Percentiles rank a stretch among this genome's conserved stretches.
phyloP scores from a whole-genome alignment of 208 protist genomes.

The Leishmania guyanensis region DNA sequence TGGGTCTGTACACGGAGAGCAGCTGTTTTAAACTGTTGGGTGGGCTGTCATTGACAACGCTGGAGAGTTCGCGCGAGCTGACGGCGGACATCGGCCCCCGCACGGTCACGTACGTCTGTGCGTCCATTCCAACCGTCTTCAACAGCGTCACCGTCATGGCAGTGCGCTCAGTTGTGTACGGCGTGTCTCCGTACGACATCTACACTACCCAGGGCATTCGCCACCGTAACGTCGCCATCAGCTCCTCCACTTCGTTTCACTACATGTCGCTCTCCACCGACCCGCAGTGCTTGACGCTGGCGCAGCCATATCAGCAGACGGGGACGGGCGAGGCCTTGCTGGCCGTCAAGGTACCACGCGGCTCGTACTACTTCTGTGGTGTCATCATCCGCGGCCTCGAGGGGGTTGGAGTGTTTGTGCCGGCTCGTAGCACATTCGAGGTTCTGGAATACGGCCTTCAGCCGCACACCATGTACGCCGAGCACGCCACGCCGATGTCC shows the following conservation, averaged over 20 bases:
- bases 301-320: slow-evolving; percentile 37
- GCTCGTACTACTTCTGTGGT: slow-evolving; percentile 68
- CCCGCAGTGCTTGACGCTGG: slow-evolving; percentile 38
- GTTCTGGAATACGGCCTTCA: slow-evolving; percentile 67
- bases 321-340: slow-evolving; percentile 18
- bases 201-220: slow-evolving; percentile 40
- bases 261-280: slow-evolving; percentile 47
- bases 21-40: slow-evolving; percentile 23
- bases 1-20: slow-evolving; percentile 48
- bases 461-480: slow-evolving; percentile 62
- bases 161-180: slow-evolving; percentile 30
- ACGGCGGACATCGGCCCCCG: slow-evolving; percentile 16
- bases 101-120: slow-evolving; percentile 46
- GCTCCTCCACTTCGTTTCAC: slow-evolving; percentile 23
- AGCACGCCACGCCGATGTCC: slow-evolving; percentile 44
- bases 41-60: not conserved
- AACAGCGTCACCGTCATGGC: slow-evolving; percentile 24
- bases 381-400: slow-evolving; percentile 21
- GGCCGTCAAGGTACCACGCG: slow-evolving; percentile 43
- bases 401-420: slow-evolving; percentile 45
- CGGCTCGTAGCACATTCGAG: slow-evolving; percentile 32
- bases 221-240: slow-evolving; percentile 37
- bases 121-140: slow-evolving; percentile 32
- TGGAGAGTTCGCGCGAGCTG: slow-evolving; percentile 16
- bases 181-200: slow-evolving; percentile 32